Percentiles rank a stretch among this genome's conserved stretches.
phyloP scores from a whole-genome alignment of 306 rosid genomes.

The Aeschynomene evenia region DNA sequence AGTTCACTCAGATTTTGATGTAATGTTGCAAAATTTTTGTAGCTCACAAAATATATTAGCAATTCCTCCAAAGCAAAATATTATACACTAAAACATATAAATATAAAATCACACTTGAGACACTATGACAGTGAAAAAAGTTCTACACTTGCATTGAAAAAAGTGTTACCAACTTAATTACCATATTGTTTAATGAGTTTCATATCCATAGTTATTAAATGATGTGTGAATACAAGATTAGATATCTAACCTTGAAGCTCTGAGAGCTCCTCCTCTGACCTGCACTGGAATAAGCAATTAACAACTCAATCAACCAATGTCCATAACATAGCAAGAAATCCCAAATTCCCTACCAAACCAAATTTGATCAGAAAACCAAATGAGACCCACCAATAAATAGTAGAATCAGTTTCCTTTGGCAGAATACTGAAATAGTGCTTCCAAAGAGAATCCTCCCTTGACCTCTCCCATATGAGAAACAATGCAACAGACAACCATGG shows the following conservation, averaged over 20 bases:
- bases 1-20: conserved; percentile 23
- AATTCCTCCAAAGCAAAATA: conserved; percentile 10
- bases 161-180: not conserved
- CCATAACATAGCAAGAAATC: conserved; percentile 11
- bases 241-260: conserved; percentile 90
- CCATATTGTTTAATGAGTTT: not conserved
- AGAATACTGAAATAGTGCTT: conserved; percentile 68
- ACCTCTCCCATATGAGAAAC: conserved; percentile 67
- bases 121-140: not conserved
- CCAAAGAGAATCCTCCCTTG: conserved; percentile 66
- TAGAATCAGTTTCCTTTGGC: conserved; percentile 73
- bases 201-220: not conserved
- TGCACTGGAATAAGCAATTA: conserved; percentile 85
- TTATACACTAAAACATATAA: not conserved
- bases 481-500: conserved; percentile 90
- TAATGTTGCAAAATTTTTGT: not conserved
- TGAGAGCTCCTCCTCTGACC: conserved; percentile 98
- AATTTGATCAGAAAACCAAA: not conserved
- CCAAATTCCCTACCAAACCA: conserved; percentile 1
- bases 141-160: not conserved
- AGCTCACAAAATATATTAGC: not conserved
- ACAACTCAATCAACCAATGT: conserved; percentile 52
- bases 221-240: not conserved
- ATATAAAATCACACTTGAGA: not conserved
- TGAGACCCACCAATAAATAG: conserved; percentile 85